These are phyloP conservation scores for Gastrolobium bilobum DNA, from an alignment of 306 rosid genomes.

Conservation along the genomic window DNA sequence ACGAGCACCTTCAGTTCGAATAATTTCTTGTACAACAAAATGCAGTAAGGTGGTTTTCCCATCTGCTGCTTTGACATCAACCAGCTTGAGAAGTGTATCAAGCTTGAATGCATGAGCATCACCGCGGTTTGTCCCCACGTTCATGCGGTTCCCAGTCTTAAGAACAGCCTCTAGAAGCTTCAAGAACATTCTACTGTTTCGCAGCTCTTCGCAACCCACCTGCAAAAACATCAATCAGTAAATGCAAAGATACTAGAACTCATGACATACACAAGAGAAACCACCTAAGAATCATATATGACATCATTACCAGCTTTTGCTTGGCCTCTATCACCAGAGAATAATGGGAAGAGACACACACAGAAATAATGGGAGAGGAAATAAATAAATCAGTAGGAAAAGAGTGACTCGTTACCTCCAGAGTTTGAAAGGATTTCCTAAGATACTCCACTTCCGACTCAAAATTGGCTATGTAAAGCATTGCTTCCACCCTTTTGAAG, in stretches of 20 bases:
- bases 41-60: conserved; percentile 95
- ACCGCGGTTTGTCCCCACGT: conserved; percentile 96
- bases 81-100: conserved; percentile 97
- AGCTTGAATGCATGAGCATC: conserved; percentile 99
- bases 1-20: conserved; percentile 90
- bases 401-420: conserved; percentile 68
- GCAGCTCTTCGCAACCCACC: conserved; percentile 93
- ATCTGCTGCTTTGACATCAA: conserved; percentile 88
- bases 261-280: neutral
- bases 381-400: neutral
- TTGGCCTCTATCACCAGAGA: neutral
- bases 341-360: neutral
- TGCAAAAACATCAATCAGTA: conserved; percentile 45
- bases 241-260: neutral
- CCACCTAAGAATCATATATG: neutral
- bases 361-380: neutral
- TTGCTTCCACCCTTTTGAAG: conserved; percentile 87
- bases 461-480: conserved; percentile 92
- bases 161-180: conserved; percentile 97
- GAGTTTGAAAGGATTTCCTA: conserved; percentile 77
- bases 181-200: conserved; percentile 91
- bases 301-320: neutral
- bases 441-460: conserved; percentile 94
- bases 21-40: conserved; percentile 96
- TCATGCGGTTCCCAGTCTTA: conserved; percentile 97